Evolutionary conservation across 495 filamentous ascomycete species (phyloP).

Genomic region (Podospora comata): DNA sequence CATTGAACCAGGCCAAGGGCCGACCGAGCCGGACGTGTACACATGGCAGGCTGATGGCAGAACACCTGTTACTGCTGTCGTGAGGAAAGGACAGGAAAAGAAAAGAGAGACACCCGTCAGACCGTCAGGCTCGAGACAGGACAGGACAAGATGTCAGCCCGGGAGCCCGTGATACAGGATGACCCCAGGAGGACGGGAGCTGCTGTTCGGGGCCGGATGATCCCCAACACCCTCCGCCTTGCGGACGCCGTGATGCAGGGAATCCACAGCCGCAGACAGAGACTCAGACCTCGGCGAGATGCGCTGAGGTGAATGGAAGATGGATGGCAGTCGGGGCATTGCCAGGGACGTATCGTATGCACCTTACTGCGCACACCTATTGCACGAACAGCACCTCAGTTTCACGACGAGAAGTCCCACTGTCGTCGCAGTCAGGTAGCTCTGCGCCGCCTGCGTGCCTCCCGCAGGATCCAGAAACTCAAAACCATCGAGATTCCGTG

Average conservation of each 20-base stretch:
- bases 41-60: not conserved
- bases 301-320: not conserved
- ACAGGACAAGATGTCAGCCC: not conserved
- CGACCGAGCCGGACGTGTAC: not conserved
- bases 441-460: not conserved
- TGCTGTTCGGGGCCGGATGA: conserved; percentile 4
- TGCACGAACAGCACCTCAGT: not conserved
- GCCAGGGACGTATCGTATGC: not conserved
- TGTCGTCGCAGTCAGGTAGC: conserved; percentile 7
- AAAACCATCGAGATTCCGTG: not conserved
- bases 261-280: not conserved
- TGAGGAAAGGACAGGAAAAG: not conserved
- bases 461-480: not conserved
- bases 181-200: not conserved
- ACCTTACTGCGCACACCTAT: not conserved
- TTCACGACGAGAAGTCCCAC: not conserved
- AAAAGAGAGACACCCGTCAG: not conserved
- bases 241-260: not conserved
- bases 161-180: not conserved
- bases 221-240: conserved; percentile 9
- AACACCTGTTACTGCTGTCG: not conserved
- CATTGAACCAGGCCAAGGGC: not conserved
- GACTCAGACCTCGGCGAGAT: not conserved
- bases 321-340: not conserved
- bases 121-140: not conserved